Conservation (phyloP, 129 eudicot species). For the Saposhnikovia divaricata region DNA sequence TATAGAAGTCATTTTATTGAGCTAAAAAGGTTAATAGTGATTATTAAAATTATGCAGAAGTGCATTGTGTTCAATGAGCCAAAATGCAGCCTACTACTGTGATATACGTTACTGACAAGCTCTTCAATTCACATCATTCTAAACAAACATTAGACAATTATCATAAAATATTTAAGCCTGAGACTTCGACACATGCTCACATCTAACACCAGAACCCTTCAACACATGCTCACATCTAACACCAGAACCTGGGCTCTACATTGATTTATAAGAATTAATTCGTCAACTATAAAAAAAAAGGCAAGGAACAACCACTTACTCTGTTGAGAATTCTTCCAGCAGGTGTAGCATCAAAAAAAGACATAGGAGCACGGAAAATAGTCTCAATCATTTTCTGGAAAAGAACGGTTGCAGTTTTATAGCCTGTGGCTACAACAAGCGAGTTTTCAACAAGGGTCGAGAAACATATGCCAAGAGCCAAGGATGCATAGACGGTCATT, state of each 20-base stretch:
- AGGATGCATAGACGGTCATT: conserved; percentile 51
- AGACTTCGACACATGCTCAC: neutral
- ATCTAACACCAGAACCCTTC: too few relatives aligned
- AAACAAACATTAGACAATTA: neutral
- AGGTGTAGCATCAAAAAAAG: conserved; percentile 94
- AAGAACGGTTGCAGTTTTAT: conserved; percentile 66
- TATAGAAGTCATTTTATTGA: too few relatives aligned
- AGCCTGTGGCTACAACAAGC: conserved; percentile 51
- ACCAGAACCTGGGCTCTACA: too few relatives aligned
- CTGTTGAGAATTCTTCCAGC: conserved; percentile 90
- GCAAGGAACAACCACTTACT: conserved; percentile 27
- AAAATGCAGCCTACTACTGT: neutral
- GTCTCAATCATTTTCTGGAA: conserved; percentile 56
- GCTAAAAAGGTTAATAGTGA: too few relatives aligned
- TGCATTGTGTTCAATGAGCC: neutral
- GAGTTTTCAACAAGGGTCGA: conserved; percentile 41
- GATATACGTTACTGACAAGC: neutral
- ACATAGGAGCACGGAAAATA: conserved; percentile 92
- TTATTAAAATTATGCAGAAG: too few relatives aligned
- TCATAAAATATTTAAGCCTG: neutral
- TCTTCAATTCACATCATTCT: neutral
- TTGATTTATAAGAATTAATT: too few relatives aligned
- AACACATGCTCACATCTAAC: too few relatives aligned
- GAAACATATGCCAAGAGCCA: conserved; percentile 36
- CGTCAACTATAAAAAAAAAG: too few relatives aligned